Conservation (phyloP, 208 protist genomes). For the Herpetomonas tarakana region DNA sequence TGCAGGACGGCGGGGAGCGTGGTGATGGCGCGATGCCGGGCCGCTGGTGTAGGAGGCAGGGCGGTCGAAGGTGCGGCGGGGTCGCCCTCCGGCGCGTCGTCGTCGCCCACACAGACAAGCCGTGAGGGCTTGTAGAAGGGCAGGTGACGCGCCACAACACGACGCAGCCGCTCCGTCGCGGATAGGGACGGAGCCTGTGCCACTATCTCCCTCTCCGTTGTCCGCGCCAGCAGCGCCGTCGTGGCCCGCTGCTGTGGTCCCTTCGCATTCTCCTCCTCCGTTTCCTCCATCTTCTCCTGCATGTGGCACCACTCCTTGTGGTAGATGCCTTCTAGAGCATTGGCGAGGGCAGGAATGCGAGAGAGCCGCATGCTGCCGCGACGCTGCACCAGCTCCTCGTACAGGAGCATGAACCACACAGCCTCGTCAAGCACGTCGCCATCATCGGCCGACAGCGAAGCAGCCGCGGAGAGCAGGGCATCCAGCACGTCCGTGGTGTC, state of each 20-base stretch:
- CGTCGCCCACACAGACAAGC: no score
- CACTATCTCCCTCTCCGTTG: no score
- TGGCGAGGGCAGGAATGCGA: constrained; percentile 30
- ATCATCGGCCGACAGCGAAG: constrained; percentile 13
- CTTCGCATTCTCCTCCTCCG: no score
- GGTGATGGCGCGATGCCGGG: not conserved
- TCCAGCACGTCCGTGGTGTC: constrained; percentile 18
- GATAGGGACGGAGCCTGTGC: not conserved
- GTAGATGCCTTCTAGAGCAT: constrained; percentile 23
- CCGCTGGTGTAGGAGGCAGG: not conserved
- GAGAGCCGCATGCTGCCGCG: constrained; percentile 31
- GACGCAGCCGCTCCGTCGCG: not conserved
- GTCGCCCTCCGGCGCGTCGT: no score
- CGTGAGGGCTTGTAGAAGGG: constrained; percentile 7
- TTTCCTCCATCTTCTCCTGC: not conserved
- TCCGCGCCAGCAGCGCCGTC: no score
- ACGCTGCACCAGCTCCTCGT: constrained; percentile 50
- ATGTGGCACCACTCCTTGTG: constrained; percentile 8
- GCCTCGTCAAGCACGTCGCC: constrained; percentile 36
- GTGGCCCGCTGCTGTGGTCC: no score
- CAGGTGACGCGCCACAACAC: not conserved
- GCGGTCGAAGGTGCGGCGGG: no score
- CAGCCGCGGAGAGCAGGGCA: constrained; percentile 21
- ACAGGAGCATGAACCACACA: constrained; percentile 48
- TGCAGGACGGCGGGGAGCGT: constrained; percentile 1